Base-by-base conservation (phyloP, 805 yeast genomes). In the Candida arabinofermentans region DNA sequence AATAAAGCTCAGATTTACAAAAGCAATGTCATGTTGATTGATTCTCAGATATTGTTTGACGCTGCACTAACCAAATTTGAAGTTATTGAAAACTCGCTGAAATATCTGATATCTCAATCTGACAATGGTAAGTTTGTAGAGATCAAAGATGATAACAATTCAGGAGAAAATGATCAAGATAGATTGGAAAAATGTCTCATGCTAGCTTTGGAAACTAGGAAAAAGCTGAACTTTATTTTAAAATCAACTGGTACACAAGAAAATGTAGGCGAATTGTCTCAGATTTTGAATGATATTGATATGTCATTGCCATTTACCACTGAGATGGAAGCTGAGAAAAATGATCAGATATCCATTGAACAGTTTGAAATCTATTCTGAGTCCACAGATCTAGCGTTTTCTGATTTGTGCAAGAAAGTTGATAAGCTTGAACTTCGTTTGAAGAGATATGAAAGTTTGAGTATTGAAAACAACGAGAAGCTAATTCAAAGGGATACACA, bases 1-100 rank as follows among this genome's bases (percentile, higher is more conserved):
- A 36, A 44, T 13, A 51, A 53, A 14, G 39, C 59, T 21, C 58
- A 55, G 21, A 23, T 59, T 7, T 53, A 48, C 38, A 62, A 60
- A 39, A 50, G 63, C 31, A 54, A 54, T 34, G 34, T 60, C 2
- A 37, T 56, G 42, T 40, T 59, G 8, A 19, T 50, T 1, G 51
- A 55, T 34, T 49, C 65, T 8, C 52, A 58, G 40, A 47, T 55
- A 18, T 30, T 61, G 27, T 51, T 60, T 38, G 62, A 61, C 35
- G 54, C 63, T 2, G 50, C 62, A 14, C 27, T 61, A 10, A 45
- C 54, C 1, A 58, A 51, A 14, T 55, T 59, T 39, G 62, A 59
- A 39, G 30, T 44, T 5, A 39, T 54, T 16, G 54, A 51, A 21
- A 22, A 26, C 5, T 43, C 49, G 8, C 34, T 51, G 21, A 45